These are phyloP conservation scores for Pseudocercospora crystallina DNA, from an alignment of 2,329 filamentous ascomycete genomes.

Conservation along the genomic window DNA sequence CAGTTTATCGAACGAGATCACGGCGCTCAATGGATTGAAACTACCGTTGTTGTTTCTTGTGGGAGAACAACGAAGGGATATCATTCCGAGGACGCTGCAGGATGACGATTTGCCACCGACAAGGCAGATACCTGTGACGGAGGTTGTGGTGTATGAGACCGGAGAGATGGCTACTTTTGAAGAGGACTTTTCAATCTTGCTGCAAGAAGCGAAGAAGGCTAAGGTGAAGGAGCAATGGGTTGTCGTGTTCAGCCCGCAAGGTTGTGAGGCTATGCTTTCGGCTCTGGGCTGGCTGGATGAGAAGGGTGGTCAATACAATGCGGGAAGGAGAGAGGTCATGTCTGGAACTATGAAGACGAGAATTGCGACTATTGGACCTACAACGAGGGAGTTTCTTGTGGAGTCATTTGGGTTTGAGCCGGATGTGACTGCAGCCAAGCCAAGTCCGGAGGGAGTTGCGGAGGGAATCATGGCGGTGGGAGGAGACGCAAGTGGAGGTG, in stretches of 20 bases:
- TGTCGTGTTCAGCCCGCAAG: slow-evolving; percentile 67
- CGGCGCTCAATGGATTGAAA: slow-evolving; percentile 41
- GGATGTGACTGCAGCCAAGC: slow-evolving; percentile 77
- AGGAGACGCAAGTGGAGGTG: background rate
- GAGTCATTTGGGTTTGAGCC: slow-evolving; percentile 66
- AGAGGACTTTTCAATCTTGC: slow-evolving; percentile 56
- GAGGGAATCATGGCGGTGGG: slow-evolving; percentile 57
- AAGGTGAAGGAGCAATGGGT: slow-evolving; percentile 61
- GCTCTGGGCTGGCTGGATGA: slow-evolving; percentile 50
- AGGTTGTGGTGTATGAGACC: slow-evolving; percentile 84
- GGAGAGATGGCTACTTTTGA: slow-evolving; percentile 78
- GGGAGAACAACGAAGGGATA: slow-evolving; percentile 83
- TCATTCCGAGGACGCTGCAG: slow-evolving; percentile 81
- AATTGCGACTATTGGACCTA: slow-evolving; percentile 89
- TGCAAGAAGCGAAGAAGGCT: slow-evolving; percentile 44
- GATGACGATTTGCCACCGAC: slow-evolving; percentile 50
- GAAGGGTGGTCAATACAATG: slow-evolving; percentile 38
- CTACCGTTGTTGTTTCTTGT: slow-evolving; percentile 80
- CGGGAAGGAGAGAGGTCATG: slow-evolving; percentile 66
- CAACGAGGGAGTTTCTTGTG: slow-evolving; percentile 74
- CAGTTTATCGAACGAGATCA: slow-evolving; percentile 31
- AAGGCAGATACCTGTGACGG: slow-evolving; percentile 66
- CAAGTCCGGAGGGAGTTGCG: slow-evolving; percentile 76
- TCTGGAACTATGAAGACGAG: slow-evolving; percentile 87
- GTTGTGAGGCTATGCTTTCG: slow-evolving; percentile 61